These are phyloP conservation scores for Cladosporium austrohemisphaericum DNA, from an alignment of 2,329 filamentous ascomycete species.

Conservation along the genomic window DNA sequence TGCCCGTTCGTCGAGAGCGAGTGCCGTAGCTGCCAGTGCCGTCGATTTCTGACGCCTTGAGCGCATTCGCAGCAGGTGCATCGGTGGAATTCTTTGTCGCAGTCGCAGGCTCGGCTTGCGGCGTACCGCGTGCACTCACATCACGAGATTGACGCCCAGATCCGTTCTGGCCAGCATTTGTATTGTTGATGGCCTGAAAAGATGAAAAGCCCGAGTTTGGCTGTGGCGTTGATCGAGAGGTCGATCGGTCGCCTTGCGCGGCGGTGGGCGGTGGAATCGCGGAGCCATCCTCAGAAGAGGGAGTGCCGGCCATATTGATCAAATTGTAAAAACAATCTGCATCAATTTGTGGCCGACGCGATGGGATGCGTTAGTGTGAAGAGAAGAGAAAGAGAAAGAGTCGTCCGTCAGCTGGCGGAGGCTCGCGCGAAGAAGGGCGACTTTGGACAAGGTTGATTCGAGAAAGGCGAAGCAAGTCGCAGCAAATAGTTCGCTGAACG, in stretches of 20 bases:
- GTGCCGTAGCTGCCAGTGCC: conserved; percentile 64
- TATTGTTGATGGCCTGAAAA: conserved; percentile 28
- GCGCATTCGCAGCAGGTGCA: background rate
- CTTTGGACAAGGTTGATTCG: conserved; percentile 2
- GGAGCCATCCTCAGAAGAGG: conserved; percentile 12
- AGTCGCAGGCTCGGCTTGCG: conserved; percentile 4
- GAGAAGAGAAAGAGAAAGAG: background rate
- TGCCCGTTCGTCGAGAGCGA: conserved; percentile 78
- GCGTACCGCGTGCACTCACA: conserved; percentile 10
- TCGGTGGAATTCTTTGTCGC: background rate
- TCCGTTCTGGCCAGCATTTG: conserved; percentile 20
- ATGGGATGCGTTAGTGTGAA: conserved; percentile 1
- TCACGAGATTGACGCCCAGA: conserved; percentile 16
- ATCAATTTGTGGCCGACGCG: background rate
- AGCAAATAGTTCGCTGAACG: conserved; percentile 13
- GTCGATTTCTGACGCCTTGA: conserved; percentile 39
- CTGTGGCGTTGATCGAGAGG: conserved; percentile 6
- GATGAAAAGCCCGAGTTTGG: conserved; percentile 13
- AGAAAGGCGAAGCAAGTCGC: conserved; percentile 11
- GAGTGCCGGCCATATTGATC: conserved; percentile 16
- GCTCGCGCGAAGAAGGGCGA: conserved; percentile 6
- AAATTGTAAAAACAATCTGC: background rate
- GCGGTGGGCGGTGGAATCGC: conserved; percentile 2
- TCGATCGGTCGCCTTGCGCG: background rate
- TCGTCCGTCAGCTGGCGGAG: background rate